Evolutionary conservation across 2,329 filamentous ascomycete species (phyloP).

Genomic region (Fusarium tricinctum): DNA sequence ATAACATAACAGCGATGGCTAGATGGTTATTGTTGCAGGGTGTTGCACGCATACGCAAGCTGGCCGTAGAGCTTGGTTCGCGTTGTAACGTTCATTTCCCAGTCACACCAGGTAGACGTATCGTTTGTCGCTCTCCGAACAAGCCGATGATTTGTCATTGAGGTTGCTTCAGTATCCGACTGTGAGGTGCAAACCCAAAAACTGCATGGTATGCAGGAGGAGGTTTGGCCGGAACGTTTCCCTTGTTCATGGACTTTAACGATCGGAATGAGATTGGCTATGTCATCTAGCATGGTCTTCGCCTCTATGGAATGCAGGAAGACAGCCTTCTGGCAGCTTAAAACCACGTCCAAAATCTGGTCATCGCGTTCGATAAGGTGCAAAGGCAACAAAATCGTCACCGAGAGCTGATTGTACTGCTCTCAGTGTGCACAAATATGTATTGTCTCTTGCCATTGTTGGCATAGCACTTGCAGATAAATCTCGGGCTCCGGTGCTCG

Average conservation of each 20-base stretch:
- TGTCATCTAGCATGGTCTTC: background rate
- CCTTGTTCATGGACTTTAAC: background rate
- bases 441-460: background rate
- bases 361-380: background rate
- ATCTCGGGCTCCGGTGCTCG: slow-evolving; percentile 9
- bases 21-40: slow-evolving; percentile 16
- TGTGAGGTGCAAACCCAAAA: slow-evolving; percentile 3
- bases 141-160: slow-evolving; percentile 26
- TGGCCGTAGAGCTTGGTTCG: slow-evolving; percentile 25
- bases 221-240: slow-evolving; percentile 4
- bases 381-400: background rate
- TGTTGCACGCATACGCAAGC: slow-evolving; percentile 44
- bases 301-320: background rate
- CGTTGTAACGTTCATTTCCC: slow-evolving; percentile 27
- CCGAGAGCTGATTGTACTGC: background rate
- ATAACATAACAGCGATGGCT: background rate
- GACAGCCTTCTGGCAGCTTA: background rate
- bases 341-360: background rate
- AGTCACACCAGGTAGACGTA: slow-evolving; percentile 21
- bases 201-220: background rate
- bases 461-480: slow-evolving; percentile 10
- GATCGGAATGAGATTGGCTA: background rate
- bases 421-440: background rate
- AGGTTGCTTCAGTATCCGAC: slow-evolving; percentile 3
- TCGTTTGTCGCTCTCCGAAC: slow-evolving; percentile 21